Evolutionary conservation across 148 eudicot genomes (phyloP), one percentile per base, ranked within the genome.

Genomic region (Cornus kousa): DNA sequence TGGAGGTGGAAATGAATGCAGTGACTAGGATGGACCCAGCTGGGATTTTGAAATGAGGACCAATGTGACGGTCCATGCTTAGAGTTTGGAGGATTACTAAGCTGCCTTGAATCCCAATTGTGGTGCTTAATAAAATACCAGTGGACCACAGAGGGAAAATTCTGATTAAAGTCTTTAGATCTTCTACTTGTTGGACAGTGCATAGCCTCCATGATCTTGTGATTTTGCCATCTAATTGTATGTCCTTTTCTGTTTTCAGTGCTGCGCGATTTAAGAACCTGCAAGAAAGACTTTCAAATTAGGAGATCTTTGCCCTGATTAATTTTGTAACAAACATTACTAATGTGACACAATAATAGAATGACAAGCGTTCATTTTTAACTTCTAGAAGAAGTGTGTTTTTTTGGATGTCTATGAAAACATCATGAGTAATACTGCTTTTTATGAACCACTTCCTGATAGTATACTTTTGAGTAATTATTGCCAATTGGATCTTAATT

Each of bases 91-190:
- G 87, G 5, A 88, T 81, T 2, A 85, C 68, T 37, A 90, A 65
- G 74, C 97, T 88, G 4, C 81, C 33, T 33, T 82, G 88, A 55
- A 87, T 86, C 72, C 87, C 89, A 10, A 89, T 64, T 5, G 83
- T 84, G 46, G 89, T 87, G 85, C 87, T 74, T 50, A 89, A 53
- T 23, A 89, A 65, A 19, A 92, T 79, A 48, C 90, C 86, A 46
- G 88, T 86, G 16, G 92, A 84, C 94, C 97, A 92, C 24, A 90
- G 70, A 50, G 97, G 97, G 22, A 88, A 19, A 35, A 92, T 71
- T 83, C 83, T 89, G 67, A 90, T 79, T 13, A 90, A 68, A 77
- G 74, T 66, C 79, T 85, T 82, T 33, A 86, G 78, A 59, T 77
- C 77, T 65, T 82, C 83, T 20, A 83, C 79, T 74, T 79, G 81